Evolutionary conservation across 2,329 filamentous ascomycete genomes (phyloP), one percentile per base, ranked within the genome.

Genomic region (Phyllosticta capitalensis): DNA sequence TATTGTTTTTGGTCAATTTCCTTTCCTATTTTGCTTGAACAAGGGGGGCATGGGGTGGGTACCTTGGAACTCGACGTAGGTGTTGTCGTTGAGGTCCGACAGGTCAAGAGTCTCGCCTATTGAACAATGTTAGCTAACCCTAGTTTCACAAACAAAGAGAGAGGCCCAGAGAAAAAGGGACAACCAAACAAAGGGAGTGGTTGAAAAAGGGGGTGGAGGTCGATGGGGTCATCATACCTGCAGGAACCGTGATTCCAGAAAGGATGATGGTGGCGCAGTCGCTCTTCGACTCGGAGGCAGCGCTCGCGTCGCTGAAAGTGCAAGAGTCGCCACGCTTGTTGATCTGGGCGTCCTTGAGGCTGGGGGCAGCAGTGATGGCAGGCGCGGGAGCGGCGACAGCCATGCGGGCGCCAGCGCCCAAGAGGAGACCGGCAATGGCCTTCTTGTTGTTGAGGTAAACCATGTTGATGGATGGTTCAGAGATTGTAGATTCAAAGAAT

Each of bases 91-190:
- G 48, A 85, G 74, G 20, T 74, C 72, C 12, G 81, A 82, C 62
- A 86, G 68, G 66, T 86, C 81, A 2, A 87, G 77, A 3, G 83
- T 85, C 57, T 59, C 57, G 52, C 57, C 24, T 26, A 26, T 26
- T 26, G 24, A 4, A 26, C 24, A 26, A 4, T 26, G 24, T 26
- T 26, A 26, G 24, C 24, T 7, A 26, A 26, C 7, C 4, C 4
- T 26, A 26, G 24, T 7, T 26, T 26, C 24, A n/a, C n/a, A n/a
- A n/a, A n/a, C n/a, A n/a, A 26, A 26, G 24, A 26, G 24, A 26
- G 24, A 26, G 24, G 24, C n/a, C n/a, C n/a, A n/a, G n/a, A n/a
- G 24, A 26, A 26, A 26, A 7, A 26, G 24, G 24, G 24, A 26
- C 7, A n/a, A n/a, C n/a, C n/a, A n/a, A n/a, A n/a, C n/a, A 26